Evolutionary conservation across 805 yeast species (phyloP), one percentile per base, ranked within the genome.

Genomic region (Candida ortonii): DNA sequence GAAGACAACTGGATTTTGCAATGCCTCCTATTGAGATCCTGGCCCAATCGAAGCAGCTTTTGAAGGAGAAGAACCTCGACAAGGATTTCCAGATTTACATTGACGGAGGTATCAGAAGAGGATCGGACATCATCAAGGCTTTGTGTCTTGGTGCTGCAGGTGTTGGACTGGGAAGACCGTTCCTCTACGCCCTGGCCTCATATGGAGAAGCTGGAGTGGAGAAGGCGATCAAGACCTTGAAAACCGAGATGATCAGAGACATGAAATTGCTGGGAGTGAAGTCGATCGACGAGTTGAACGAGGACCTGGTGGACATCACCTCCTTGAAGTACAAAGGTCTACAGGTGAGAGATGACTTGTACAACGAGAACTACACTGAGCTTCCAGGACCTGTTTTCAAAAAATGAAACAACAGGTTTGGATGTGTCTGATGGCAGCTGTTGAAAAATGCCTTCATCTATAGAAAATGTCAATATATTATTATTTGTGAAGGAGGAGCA

Each of bases 131-230:
- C 5, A 41, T 67, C 30, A 67, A 67, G 38, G 68, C 69, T 2
- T 38, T 67, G 19, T 65, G 70, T 36, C 49, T 67, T 25, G 72
- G 71, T 11, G 72, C 72, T 3, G 55, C 43, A n/a, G 56, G 57
- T 13, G 77, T 71, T 11, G 93, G 93, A 1, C 60, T 84, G 25
- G 93, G 94, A 7, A 66, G 90, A 38, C 87, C 90, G 2, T 83
- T 82, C 60, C 53, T 83, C 25, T 84, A 80, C 49, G 86, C 89
- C 12, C 72, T 81, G 78, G 70, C 84, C n/a, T 70, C 85, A 2
- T 85, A 84, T 44, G 94, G 94, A 8, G 86, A 76, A 47, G 78
- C 66, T 6, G 95, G 94, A 20, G 88, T 82, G 7, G 54, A 55
- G 27, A 71, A 71, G 42, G 84, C 87, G 10, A 72, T 81, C 37